A percentile compares a stretch with the other conserved stretches of the same genome.
phyloP scores from a whole-genome alignment of 2,329 filamentous ascomycete species.

The Botrytis tulipae region DNA sequence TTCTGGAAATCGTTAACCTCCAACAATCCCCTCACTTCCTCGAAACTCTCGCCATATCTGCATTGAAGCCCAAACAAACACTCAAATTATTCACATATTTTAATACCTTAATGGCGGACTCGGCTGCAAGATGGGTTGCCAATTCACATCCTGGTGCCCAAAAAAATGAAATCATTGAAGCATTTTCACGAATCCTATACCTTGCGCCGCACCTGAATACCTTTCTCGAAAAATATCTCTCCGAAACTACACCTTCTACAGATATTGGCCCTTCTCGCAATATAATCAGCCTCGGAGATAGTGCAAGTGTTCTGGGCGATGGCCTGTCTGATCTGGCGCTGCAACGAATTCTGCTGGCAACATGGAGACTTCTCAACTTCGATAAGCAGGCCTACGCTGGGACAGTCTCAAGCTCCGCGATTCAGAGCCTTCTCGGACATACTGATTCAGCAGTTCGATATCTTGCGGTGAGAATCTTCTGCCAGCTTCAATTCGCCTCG shows the following conservation, averaged over 20 bases:
- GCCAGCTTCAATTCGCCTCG: slow-evolving; percentile 73
- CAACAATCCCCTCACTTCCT: slow-evolving; percentile 65
- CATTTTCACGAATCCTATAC: slow-evolving; percentile 77
- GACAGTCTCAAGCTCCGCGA: slow-evolving; percentile 61
- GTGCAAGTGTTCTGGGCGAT: slow-evolving; percentile 36
- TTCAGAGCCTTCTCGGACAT: slow-evolving; percentile 68
- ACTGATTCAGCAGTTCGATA: slow-evolving; percentile 65
- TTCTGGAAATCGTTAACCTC: slow-evolving; percentile 64
- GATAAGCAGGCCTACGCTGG: slow-evolving; percentile 66
- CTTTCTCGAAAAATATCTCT: slow-evolving; percentile 58
- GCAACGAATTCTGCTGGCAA: slow-evolving; percentile 58
- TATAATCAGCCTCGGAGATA: slow-evolving; percentile 30
- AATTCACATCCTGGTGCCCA: slow-evolving; percentile 26
- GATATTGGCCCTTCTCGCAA: slow-evolving; percentile 25
- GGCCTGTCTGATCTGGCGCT: slow-evolving; percentile 42
- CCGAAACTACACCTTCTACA: slow-evolving; percentile 19
- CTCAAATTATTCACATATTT: slow-evolving; percentile 73
- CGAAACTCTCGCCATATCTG: slow-evolving; percentile 65
- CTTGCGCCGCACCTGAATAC: slow-evolving; percentile 77
- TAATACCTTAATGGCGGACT: slow-evolving; percentile 73
- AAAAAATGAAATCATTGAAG: slow-evolving; percentile 54
- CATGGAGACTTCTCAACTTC: slow-evolving; percentile 77
- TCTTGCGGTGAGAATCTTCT: slow-evolving; percentile 78
- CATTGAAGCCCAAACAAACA: slow-evolving; percentile 68
- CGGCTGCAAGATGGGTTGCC: slow-evolving; percentile 76